Conservation (phyloP, 108 stramenopile species). For the Skeletonema menzelii region DNA sequence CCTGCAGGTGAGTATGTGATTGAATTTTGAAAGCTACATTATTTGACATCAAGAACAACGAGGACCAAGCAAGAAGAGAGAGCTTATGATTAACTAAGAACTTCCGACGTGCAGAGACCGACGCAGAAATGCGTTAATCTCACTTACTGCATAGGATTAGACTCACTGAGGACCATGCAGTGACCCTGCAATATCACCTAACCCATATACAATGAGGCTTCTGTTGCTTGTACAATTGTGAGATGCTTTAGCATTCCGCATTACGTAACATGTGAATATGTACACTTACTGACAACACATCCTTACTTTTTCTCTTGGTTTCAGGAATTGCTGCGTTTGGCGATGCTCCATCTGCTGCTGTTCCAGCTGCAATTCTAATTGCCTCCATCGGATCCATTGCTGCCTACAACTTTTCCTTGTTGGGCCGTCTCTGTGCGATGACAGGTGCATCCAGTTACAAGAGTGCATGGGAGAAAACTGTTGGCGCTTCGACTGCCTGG, state of each 20-base stretch:
- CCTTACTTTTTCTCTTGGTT: neutral
- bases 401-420: constrained; percentile 77
- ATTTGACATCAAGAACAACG: neutral
- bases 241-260: neutral
- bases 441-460: constrained; percentile 82
- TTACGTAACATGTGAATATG: constrained; percentile 75
- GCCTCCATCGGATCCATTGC: constrained; percentile 61
- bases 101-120: constrained; percentile 5
- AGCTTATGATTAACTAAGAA: constrained; percentile 42
- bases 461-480: constrained; percentile 87
- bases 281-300: neutral
- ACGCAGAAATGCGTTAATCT: constrained; percentile 7
- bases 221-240: neutral
- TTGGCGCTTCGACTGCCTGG: constrained; percentile 77
- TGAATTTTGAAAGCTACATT: neutral
- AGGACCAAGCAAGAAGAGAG: neutral
- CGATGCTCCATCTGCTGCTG: constrained; percentile 79
- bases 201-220: constrained; percentile 4
- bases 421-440: constrained; percentile 75
- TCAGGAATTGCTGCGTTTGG: constrained; percentile 92
- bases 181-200: constrained; percentile 1
- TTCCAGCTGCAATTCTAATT: constrained; percentile 83
- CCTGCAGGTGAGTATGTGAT: constrained; percentile 62
- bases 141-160: constrained; percentile 5
- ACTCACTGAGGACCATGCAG: constrained; percentile 3